Evolutionary conservation across 192 early-diverging fungal genomes (phyloP), one percentile per base, ranked within the genome.

Genomic region (Gamsiella multidivaricata): DNA sequence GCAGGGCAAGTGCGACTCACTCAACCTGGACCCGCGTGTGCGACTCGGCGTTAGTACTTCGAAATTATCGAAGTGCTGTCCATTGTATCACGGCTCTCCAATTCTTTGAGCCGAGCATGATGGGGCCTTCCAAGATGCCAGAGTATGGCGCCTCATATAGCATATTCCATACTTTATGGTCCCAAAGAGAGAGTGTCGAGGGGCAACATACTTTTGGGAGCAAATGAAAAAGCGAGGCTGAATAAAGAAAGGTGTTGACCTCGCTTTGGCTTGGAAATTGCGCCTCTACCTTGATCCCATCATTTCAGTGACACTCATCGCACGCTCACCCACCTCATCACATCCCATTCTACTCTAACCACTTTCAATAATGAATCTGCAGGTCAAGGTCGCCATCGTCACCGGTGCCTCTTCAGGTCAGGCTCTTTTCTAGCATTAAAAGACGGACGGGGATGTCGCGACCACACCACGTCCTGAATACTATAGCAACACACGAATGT

Each of bases 351-450:
- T 20, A 20, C 26, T 45, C 25, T 57, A 0, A 8, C 17, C 28
- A 26, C 45, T 22, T 18, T 15, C 43, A 17, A 51, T 17, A 22
- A 67, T 67, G 65, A 53, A 53, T 28, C 60, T 81, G 26, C 42
- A 57, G 6, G 82, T 74, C 68, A 90, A 89, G 47, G 82, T 89
- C 23, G 89, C 86, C 1, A 79, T 92, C 58, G 85, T 92, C 63
- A 92, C 91, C 9, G 91, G 91, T n/a, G 85, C 81, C 9, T 81
- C 89, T 15, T 86, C 87, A 3, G 91, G 65, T 54, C 37, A 33
- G 17, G 37, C 22, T n/a, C n/a, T n/a, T n/a, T n/a, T n/a, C n/a
- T n/a, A n/a, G n/a, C n/a, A n/a, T n/a, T n/a, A n/a, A n/a, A n/a
- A n/a, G n/a, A n/a, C n/a, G n/a, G n/a, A n/a, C n/a, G n/a, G n/a